Evolutionary conservation across 805 yeast species (phyloP).

Genomic region (Candida suzukii): DNA sequence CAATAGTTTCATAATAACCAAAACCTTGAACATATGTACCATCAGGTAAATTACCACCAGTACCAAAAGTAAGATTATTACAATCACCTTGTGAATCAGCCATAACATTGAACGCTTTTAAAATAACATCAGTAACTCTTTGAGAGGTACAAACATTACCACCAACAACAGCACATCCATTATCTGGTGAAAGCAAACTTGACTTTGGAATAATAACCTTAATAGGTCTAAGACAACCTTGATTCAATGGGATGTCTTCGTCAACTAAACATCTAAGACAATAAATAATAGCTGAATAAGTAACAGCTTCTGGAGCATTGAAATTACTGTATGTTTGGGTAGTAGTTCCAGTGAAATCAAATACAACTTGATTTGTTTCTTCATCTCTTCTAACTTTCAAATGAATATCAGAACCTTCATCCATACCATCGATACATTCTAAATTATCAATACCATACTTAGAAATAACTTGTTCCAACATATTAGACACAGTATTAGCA

Average conservation of each 20-base stretch:
- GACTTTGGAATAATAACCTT: slow-evolving; percentile 56
- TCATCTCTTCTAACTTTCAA: slow-evolving; percentile 38
- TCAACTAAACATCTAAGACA: slow-evolving; percentile 79
- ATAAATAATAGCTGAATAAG: slow-evolving; percentile 82
- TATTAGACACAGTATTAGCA: slow-evolving; percentile 53
- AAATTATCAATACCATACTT: slow-evolving; percentile 34
- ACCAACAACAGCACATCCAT: slow-evolving; percentile 91
- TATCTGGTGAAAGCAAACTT: slow-evolving; percentile 64
- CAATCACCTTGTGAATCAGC: slow-evolving; percentile 97
- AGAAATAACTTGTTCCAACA: slow-evolving; percentile 37
- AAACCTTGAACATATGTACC: slow-evolving; percentile 56
- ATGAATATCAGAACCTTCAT: slow-evolving; percentile 67
- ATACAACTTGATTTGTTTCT: slow-evolving; percentile 52
- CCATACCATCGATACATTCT: slow-evolving; percentile 61
- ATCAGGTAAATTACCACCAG: slow-evolving; percentile 50
- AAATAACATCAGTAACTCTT: slow-evolving; percentile 81
- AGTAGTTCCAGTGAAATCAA: slow-evolving; percentile 84
- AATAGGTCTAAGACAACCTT: slow-evolving; percentile 84
- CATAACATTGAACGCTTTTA: slow-evolving; percentile 80
- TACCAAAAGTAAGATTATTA: slow-evolving; percentile 90
- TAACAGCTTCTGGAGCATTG: slow-evolving; percentile 89
- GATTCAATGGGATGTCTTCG: slow-evolving; percentile 86
- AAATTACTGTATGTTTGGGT: slow-evolving; percentile 84
- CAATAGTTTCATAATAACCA: slow-evolving; percentile 91
- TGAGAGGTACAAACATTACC: slow-evolving; percentile 96